Conservation (phyloP, 768 basidiomycete species). For the Ephemerocybe angulata region DNA sequence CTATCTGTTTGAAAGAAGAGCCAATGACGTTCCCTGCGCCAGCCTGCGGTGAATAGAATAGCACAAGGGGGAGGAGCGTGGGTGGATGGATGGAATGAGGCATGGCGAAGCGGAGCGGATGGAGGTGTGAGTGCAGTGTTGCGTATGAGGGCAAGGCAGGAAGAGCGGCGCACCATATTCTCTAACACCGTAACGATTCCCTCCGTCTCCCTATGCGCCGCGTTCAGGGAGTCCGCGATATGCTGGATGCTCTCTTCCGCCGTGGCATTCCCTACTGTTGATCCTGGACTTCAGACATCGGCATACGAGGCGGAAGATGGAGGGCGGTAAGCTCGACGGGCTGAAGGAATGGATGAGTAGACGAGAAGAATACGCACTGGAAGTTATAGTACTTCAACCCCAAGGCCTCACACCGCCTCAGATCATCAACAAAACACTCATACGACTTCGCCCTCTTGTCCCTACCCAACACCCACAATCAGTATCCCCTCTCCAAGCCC, state of each 20-base stretch:
- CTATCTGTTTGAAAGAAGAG: slow-evolving; percentile 63
- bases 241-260: slow-evolving; percentile 55
- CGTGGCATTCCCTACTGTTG: slow-evolving; percentile 69
- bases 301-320: background rate
- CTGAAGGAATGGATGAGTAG: background rate
- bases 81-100: background rate
- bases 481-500: too few relatives aligned
- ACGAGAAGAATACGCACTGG: slow-evolving; percentile 53
- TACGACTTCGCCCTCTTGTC: slow-evolving; percentile 69
- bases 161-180: slow-evolving; percentile 71
- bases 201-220: slow-evolving; percentile 59
- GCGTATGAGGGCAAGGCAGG: background rate
- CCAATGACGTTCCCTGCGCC: slow-evolving; percentile 82
- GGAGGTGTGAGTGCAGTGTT: background rate
- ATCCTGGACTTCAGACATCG: slow-evolving; percentile 56
- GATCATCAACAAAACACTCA: slow-evolving; percentile 79
- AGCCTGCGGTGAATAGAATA: slow-evolving; percentile 42
- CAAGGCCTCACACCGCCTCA: slow-evolving; percentile 72
- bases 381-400: slow-evolving; percentile 78
- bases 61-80: background rate
- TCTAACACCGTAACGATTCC: slow-evolving; percentile 58
- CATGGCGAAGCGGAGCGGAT: background rate
- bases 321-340: background rate
- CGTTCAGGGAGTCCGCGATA: slow-evolving; percentile 73
- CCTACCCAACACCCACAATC: too few relatives aligned